phyloP scores from a whole-genome alignment of 305 asterid species.

The Salvia sclarea region DNA sequence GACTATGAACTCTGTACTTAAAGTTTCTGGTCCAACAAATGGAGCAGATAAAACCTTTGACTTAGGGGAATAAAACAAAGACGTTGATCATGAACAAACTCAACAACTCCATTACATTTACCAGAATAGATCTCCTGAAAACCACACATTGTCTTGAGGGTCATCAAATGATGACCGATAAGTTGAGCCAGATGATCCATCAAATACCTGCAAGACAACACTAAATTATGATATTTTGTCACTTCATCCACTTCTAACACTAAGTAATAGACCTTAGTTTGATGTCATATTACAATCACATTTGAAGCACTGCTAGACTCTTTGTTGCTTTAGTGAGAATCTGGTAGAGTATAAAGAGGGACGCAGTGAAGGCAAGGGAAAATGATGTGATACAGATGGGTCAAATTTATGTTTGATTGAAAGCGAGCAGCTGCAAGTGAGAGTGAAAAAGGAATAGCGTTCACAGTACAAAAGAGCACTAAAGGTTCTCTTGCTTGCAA shows the following conservation, averaged over 20 bases:
- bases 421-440: neutral
- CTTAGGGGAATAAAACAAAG: conserved; percentile 1
- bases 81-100: conserved; percentile 24
- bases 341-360: neutral
- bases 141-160: conserved; percentile 53
- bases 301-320: neutral
- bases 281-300: neutral
- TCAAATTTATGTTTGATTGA: neutral
- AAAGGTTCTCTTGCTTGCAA: neutral
- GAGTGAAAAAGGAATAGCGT: neutral
- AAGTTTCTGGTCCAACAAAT: neutral
- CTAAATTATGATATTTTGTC: conserved; percentile 12
- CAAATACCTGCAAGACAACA: conserved; percentile 52
- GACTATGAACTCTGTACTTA: neutral
- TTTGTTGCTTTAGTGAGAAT: neutral
- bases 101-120: conserved; percentile 39
- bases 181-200: conserved; percentile 54
- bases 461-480: neutral
- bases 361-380: too few species aligned
- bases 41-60: conserved; percentile 1
- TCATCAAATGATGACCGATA: conserved; percentile 58
- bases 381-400: neutral
- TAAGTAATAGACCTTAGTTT: neutral
- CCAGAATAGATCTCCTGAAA: conserved; percentile 57
- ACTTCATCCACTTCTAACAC: neutral